Percentiles rank a stretch among this genome's conserved stretches.
These are phyloP conservation scores for Mucor circinelloides DNA, from an alignment of 371 early-diverging fungal genomes.

Conservation along the genomic window DNA sequence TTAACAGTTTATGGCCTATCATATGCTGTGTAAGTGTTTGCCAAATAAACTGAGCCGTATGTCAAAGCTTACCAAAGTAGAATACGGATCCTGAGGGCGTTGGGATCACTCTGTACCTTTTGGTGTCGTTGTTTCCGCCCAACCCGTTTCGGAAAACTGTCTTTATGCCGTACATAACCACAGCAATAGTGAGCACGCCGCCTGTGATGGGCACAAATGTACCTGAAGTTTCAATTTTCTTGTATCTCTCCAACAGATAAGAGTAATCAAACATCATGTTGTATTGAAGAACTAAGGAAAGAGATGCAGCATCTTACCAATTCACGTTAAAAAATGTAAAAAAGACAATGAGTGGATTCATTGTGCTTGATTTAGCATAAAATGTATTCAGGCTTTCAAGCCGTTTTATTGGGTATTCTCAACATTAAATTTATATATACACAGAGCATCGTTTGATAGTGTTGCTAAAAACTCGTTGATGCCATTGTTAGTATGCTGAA, in stretches of 20 bases:
- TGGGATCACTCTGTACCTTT: slow-evolving; percentile 8
- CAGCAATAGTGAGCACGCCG: not conserved
- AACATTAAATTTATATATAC: not conserved
- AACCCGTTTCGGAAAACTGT: not conserved
- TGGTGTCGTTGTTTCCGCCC: not conserved
- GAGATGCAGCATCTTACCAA: not conserved
- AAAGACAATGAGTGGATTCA: not conserved
- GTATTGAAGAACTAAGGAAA: not conserved
- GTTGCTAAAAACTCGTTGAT: not conserved
- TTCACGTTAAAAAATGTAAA: not conserved
- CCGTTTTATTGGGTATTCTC: not conserved
- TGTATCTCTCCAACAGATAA: not conserved
- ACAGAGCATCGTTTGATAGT: not conserved
- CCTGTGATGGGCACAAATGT: not conserved
- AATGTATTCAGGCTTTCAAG: slow-evolving; percentile 3
- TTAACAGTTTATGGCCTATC: slow-evolving; percentile 13
- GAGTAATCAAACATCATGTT: not conserved
- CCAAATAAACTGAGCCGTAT: not conserved
- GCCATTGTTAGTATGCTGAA: not conserved
- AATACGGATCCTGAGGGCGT: slow-evolving; percentile 11
- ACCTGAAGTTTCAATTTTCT: not conserved
- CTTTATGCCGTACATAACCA: not conserved
- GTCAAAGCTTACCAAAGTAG: slow-evolving; percentile 13
- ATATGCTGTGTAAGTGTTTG: not conserved
- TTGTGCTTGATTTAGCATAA: slow-evolving; percentile 1